A percentile compares a stretch with the other conserved stretches of the same genome.
These are phyloP conservation scores for Solanum hybrid DNA, from an alignment of 305 asterid species.

Conservation along the genomic window DNA sequence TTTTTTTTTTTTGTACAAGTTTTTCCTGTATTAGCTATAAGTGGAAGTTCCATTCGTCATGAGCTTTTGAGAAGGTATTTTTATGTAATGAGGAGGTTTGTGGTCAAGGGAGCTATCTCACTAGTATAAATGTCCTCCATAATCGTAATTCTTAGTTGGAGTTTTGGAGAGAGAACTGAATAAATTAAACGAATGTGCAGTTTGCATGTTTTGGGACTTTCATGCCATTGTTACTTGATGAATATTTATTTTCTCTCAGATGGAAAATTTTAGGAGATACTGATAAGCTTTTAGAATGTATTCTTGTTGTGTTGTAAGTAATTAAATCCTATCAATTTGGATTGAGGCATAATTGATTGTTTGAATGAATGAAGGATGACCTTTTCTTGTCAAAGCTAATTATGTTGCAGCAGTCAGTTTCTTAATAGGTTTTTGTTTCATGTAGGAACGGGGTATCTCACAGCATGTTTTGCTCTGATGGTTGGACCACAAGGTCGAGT, in stretches of 20 bases:
- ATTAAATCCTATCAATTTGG: not conserved
- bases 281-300: not conserved
- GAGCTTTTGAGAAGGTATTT: not conserved
- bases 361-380: not conserved
- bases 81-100: not conserved
- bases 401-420: not conserved
- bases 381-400: not conserved
- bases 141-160: not conserved
- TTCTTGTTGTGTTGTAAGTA: not conserved
- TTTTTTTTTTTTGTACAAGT: not conserved
- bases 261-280: not conserved
- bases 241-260: not conserved
- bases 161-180: not conserved
- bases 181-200: not conserved
- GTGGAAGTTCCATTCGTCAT: not conserved
- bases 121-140: not conserved
- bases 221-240: not conserved
- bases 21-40: not conserved
- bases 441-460: constrained; percentile 93
- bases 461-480: constrained; percentile 90
- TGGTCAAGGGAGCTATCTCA: not conserved
- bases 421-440: constrained; percentile 7
- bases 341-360: not conserved
- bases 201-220: not conserved
- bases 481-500: constrained; percentile 86